phyloP scores from a whole-genome alignment of 2,329 filamentous ascomycete genomes.

The Tricladium varicosporioides region DNA sequence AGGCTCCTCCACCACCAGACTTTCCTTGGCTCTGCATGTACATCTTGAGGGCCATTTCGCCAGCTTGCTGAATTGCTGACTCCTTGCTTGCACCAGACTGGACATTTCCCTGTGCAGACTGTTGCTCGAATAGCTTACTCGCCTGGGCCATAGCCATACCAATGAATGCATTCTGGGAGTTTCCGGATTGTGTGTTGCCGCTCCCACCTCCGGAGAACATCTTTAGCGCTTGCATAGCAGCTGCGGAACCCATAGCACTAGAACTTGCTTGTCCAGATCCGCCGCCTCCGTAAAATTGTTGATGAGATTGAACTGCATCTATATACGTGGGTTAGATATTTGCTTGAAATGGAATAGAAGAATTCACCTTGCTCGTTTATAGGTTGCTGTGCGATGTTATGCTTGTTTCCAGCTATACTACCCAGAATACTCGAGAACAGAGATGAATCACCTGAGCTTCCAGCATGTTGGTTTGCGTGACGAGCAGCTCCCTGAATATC shows the following conservation, averaged over 20 bases:
- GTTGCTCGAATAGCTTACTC: constrained; percentile 65
- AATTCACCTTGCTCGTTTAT: constrained; percentile 53
- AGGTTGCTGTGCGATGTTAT: constrained; percentile 47
- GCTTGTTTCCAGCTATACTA: constrained; percentile 53
- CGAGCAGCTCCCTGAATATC: constrained; percentile 51
- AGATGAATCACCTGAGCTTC: constrained; percentile 36
- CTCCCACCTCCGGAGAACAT: constrained; percentile 64
- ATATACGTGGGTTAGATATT: constrained; percentile 5
- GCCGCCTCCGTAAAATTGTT: constrained; percentile 65
- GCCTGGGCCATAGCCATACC: constrained; percentile 87
- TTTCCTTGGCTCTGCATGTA: constrained; percentile 71
- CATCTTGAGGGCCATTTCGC: constrained; percentile 86
- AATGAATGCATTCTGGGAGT: constrained; percentile 76
- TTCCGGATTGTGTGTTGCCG: constrained; percentile 42
- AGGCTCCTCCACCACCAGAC: constrained; percentile 44
- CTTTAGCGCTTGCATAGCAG: constrained; percentile 79
- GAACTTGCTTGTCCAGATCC: constrained; percentile 45
- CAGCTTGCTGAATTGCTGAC: constrained; percentile 73
- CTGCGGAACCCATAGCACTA: constrained; percentile 65
- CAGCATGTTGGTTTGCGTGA: constrained; percentile 51
- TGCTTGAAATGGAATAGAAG: not conserved
- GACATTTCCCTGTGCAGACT: constrained; percentile 53
- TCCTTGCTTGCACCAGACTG: constrained; percentile 70
- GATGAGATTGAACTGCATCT: constrained; percentile 73
- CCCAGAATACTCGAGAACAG: constrained; percentile 47